Evolutionary conservation across 495 filamentous ascomycete species (phyloP).

Genomic region (Penicillium manginii): DNA sequence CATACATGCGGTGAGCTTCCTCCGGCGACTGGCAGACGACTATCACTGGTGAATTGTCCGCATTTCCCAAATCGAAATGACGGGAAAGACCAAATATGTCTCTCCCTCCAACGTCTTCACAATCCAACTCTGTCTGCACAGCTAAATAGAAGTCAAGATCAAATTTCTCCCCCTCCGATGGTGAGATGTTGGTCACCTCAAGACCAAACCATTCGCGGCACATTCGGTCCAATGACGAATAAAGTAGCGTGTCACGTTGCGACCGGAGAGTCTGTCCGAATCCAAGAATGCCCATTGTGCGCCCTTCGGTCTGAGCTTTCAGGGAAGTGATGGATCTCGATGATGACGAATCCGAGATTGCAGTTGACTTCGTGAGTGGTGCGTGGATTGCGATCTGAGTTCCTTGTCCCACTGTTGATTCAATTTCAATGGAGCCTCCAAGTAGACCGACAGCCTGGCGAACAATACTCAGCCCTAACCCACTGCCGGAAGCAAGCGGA

Average conservation of each 20-base stretch:
- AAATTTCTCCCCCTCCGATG: conserved; percentile 2
- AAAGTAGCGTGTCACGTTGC: conserved; percentile 22
- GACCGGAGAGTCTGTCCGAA: conserved; percentile 21
- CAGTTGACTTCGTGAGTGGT: conserved; percentile 20
- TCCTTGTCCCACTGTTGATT: conserved; percentile 38
- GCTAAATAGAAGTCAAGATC: conserved; percentile 30
- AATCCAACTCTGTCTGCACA: conserved; percentile 28
- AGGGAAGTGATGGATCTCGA: conserved; percentile 6
- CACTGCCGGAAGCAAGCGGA: conserved; percentile 64
- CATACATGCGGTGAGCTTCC: conserved; percentile 33
- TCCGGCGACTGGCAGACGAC: conserved; percentile 38
- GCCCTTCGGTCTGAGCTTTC: conserved; percentile 11
- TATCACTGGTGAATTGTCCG: conserved; percentile 18
- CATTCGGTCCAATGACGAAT: conserved; percentile 23
- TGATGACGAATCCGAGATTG: neutral
- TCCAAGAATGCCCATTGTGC: conserved; percentile 28
- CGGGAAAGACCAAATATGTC: conserved; percentile 13
- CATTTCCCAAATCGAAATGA: conserved; percentile 1
- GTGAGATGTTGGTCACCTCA: conserved; percentile 15
- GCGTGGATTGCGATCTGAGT: conserved; percentile 58
- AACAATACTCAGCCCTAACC: conserved; percentile 62
- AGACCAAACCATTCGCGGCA: conserved; percentile 31
- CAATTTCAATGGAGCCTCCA: conserved; percentile 33
- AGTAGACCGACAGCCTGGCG: conserved; percentile 33
- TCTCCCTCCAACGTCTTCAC: conserved; percentile 14